phyloP scores from a whole-genome alignment of 495 filamentous ascomycete genomes.

The Sphaerosporella brunnea region DNA sequence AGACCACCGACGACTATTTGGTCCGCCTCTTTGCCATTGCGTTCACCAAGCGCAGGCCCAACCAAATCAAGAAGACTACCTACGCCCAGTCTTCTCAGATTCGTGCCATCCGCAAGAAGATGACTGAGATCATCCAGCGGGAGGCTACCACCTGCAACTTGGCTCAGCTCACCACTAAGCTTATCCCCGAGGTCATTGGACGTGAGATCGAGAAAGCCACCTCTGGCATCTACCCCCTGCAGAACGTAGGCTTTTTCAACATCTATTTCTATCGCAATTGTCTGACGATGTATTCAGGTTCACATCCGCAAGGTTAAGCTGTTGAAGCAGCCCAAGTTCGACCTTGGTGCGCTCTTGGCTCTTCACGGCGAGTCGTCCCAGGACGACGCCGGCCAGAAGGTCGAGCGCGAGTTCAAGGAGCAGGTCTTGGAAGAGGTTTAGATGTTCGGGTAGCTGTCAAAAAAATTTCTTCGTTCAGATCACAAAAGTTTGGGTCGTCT shows the following conservation, averaged over 20 bases:
- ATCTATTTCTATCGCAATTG: too few species aligned
- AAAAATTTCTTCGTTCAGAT: slow-evolving; percentile 5
- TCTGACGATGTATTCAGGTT: slow-evolving; percentile 41
- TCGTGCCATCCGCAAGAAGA: slow-evolving; percentile 94
- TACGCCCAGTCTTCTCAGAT: slow-evolving; percentile 94
- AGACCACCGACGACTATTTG: slow-evolving; percentile 99
- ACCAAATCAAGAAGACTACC: slow-evolving; percentile 99
- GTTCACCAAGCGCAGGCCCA: slow-evolving; percentile 95
- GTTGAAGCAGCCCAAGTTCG: slow-evolving; percentile 94
- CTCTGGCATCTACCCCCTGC: slow-evolving; percentile 96
- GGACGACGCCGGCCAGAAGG: slow-evolving; percentile 95
- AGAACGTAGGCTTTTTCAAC: slow-evolving; percentile 93
- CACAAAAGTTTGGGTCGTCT: background rate
- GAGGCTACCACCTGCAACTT: slow-evolving; percentile 88
- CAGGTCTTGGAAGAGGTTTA: slow-evolving; percentile 81
- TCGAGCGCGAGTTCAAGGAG: slow-evolving; percentile 99
- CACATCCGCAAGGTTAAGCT: slow-evolving; percentile 99
- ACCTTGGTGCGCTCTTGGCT: slow-evolving; percentile 83
- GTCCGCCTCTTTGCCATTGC: slow-evolving; percentile 95
- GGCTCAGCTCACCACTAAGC: slow-evolving; percentile 85
- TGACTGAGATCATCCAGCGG: slow-evolving; percentile 94
- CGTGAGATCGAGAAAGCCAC: slow-evolving; percentile 99
- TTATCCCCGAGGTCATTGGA: slow-evolving; percentile 97
- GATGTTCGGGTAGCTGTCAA: slow-evolving; percentile 26
- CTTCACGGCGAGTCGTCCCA: slow-evolving; percentile 93